Evolutionary conservation across 2,329 filamentous ascomycete species (phyloP), one percentile per base, ranked within the genome.

Genomic region (Pestalotiopsis fici): DNA sequence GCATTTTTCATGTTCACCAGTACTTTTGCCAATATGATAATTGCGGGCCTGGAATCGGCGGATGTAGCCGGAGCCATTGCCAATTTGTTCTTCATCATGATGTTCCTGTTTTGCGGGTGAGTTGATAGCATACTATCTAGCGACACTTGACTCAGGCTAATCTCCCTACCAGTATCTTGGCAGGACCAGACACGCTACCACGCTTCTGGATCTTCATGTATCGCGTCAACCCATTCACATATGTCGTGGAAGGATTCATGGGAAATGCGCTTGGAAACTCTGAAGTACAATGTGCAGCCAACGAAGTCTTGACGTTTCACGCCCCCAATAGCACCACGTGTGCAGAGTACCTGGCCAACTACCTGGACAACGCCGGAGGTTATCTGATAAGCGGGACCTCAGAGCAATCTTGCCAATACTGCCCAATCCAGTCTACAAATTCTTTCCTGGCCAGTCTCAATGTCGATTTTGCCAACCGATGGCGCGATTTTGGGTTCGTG

Each of bases 1-100:
- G 82, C 86, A 70, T 97, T 97, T 86, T 84, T 95, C 71, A 80
- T 97, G 65, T 95, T 95, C 80, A 90, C 91, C 0, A 92, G 88
- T 11, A 96, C 93, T 4, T 97, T 97, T 76, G 90, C 92, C 9
- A 88, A 91, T 69, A 88, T 95, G 81, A 83, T 93, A 71, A 93
- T 96, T 71, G 90, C 93, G 1, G 91, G 90, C 15, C 87, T 95
- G 67, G 90, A 93, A 66, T 88, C 88, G 31, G 92, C 93, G 21
- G 92, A 95, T 78, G 90, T 87, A 0, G 93, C 89, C 67, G 91
- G 90, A 64, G 93, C 94, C 78, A 83, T 95, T 69, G 92, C 91
- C 73, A 92, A 93, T 69, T 77, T 95, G 68, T 80, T 92, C 73
- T 95, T 95, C 81, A 89, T 87, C 47, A 83, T 95, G 66, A 89